phyloP scores from a whole-genome alignment of 2,329 filamentous ascomycete genomes.

The Teratosphaeria zuluensis region DNA sequence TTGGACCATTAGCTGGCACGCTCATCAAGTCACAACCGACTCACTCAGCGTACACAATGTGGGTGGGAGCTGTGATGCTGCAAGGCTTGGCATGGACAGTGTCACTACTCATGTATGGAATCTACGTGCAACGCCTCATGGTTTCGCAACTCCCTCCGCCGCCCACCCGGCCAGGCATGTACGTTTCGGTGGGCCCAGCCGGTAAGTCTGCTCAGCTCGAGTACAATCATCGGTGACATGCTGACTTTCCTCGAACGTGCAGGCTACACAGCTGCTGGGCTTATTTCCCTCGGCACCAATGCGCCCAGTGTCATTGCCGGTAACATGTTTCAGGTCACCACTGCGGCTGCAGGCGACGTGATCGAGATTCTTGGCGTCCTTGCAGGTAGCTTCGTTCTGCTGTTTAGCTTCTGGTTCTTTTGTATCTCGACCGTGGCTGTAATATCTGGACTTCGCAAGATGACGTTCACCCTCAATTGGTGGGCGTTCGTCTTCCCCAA shows the following conservation, averaged over 20 bases:
- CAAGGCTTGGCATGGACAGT: constrained; percentile 39
- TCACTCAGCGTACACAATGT: constrained; percentile 28
- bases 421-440: constrained; percentile 32
- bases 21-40: constrained; percentile 27
- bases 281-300: constrained; percentile 38
- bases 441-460: constrained; percentile 30
- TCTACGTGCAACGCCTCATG: constrained; percentile 35
- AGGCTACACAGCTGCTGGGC: constrained; percentile 34
- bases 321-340: constrained; percentile 25
- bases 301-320: constrained; percentile 27
- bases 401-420: constrained; percentile 44
- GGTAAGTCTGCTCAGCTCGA: constrained; percentile 6
- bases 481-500: constrained; percentile 60
- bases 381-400: constrained; percentile 38
- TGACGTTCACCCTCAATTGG: constrained; percentile 45
- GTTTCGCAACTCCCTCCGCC: constrained; percentile 34
- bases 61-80: constrained; percentile 34
- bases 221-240: neutral
- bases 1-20: constrained; percentile 29
- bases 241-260: constrained; percentile 2
- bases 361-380: constrained; percentile 34
- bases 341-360: constrained; percentile 26
- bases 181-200: constrained; percentile 41
- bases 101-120: constrained; percentile 35
- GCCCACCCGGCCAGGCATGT: constrained; percentile 39